Percentiles rank a stretch among this genome's conserved stretches.
phyloP scores from a whole-genome alignment of 2,329 filamentous ascomycete species.

The Arthrinium phaeospermum region DNA sequence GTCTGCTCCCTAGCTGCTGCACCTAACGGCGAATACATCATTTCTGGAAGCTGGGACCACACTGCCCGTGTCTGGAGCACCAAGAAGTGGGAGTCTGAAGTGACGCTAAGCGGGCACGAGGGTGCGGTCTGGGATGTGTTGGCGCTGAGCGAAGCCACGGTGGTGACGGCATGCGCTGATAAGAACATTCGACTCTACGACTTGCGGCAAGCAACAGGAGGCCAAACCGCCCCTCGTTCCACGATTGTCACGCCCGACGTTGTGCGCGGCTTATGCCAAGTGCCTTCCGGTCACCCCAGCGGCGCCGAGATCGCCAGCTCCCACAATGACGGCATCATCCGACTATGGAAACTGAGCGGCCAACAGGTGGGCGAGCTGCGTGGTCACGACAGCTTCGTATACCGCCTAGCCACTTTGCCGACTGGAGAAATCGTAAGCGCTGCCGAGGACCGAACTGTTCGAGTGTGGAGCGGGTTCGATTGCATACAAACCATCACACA shows the following conservation, averaged over 20 bases:
- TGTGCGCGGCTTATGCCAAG: slow-evolving; percentile 83
- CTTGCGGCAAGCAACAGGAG: slow-evolving; percentile 64
- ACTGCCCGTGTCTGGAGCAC: slow-evolving; percentile 86
- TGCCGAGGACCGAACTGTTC: slow-evolving; percentile 91
- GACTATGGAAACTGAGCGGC: slow-evolving; percentile 85
- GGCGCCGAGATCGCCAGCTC: slow-evolving; percentile 94
- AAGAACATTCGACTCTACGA: slow-evolving; percentile 86
- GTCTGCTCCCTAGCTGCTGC: slow-evolving; percentile 86
- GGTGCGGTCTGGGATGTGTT: slow-evolving; percentile 88
- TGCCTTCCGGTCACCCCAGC: slow-evolving; percentile 77
- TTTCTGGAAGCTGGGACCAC: slow-evolving; percentile 94
- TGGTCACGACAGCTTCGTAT: slow-evolving; percentile 95
- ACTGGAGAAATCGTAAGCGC: slow-evolving; percentile 89
- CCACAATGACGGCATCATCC: slow-evolving; percentile 88
- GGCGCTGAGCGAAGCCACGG: slow-evolving; percentile 76
- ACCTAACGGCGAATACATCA: slow-evolving; percentile 72
- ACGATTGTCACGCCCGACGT: slow-evolving; percentile 76
- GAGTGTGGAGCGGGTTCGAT: slow-evolving; percentile 81
- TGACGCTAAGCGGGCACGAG: slow-evolving; percentile 76
- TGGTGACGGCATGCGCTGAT: slow-evolving; percentile 93
- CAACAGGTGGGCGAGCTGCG: slow-evolving; percentile 76
- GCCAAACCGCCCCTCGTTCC: slow-evolving; percentile 56
- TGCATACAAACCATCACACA: slow-evolving; percentile 97
- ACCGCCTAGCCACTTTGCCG: slow-evolving; percentile 78
- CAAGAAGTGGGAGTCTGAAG: slow-evolving; percentile 81